Percentiles rank a stretch among this genome's conserved stretches.
Conservation (phyloP, 768 basidiomycete genomes). For the Russula emetica region DNA sequence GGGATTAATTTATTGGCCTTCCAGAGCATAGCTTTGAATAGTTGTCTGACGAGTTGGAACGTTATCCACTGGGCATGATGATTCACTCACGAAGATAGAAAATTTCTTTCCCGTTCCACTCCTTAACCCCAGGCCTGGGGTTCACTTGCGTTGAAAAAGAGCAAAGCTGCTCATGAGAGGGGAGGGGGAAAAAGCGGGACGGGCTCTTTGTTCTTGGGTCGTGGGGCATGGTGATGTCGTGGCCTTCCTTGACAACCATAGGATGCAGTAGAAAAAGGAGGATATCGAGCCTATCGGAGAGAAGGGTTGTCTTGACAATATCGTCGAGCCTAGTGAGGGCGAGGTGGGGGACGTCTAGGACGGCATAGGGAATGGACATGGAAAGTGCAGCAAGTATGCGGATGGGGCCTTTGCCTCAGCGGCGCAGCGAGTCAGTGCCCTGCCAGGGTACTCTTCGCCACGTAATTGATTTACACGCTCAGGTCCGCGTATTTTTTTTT, state of each 20-base stretch:
- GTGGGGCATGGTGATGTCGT: not conserved
- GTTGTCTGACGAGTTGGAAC: too few relatives aligned
- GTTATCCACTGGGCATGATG: too few relatives aligned
- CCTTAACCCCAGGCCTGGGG: not conserved
- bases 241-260: not conserved
- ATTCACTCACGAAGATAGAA: not conserved
- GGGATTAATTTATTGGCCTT: too few relatives aligned
- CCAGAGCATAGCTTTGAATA: too few relatives aligned
- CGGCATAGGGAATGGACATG: not conserved
- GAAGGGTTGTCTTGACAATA: not conserved
- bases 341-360: not conserved
- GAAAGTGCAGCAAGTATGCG: not conserved
- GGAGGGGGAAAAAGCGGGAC: not conserved
- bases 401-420: not conserved
- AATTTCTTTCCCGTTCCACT: not conserved
- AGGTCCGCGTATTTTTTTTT: not conserved
- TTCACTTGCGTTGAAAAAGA: not conserved
- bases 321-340: not conserved
- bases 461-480: not conserved
- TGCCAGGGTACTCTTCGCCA: not conserved
- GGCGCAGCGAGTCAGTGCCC: not conserved
- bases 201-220: not conserved
- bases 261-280: not conserved
- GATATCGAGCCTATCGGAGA: not conserved
- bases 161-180: not conserved